Evolutionary conservation across 108 stramenopile species (phyloP).

Genomic region (Cyclotella atomus): DNA sequence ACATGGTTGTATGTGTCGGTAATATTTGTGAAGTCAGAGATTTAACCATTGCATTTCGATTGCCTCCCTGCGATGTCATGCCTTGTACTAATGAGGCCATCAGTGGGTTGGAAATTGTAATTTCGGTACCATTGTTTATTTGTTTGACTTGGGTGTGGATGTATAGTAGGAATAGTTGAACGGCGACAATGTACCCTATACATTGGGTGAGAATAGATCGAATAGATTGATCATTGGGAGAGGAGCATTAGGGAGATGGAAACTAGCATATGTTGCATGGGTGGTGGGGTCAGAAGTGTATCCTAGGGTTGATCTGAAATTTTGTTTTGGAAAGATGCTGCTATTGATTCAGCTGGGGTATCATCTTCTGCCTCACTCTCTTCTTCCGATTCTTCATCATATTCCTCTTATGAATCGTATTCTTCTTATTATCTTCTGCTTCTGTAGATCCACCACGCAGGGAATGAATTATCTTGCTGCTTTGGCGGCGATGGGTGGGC

Average conservation of each 20-base stretch:
- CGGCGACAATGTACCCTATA: constrained; percentile 54
- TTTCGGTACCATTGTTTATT: constrained; percentile 67
- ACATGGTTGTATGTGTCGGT: constrained; percentile 63
- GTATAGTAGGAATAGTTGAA: constrained; percentile 76
- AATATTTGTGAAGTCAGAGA: constrained; percentile 73
- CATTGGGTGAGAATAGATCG: constrained; percentile 55
- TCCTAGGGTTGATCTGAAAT: constrained; percentile 20
- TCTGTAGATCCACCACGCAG: constrained; percentile 1
- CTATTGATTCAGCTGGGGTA: constrained; percentile 7
- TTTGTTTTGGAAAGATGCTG: constrained; percentile 29
- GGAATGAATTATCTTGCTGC: not conserved
- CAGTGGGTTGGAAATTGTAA: constrained; percentile 61
- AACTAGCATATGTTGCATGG: constrained; percentile 37
- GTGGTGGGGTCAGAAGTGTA: constrained; percentile 40
- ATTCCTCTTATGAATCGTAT: constrained; percentile 19
- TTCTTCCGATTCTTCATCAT: constrained; percentile 17
- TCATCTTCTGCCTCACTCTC: constrained; percentile 12
- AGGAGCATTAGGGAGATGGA: constrained; percentile 70
- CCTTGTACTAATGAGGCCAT: constrained; percentile 33
- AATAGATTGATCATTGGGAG: constrained; percentile 52
- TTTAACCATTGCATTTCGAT: constrained; percentile 63
- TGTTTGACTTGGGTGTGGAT: constrained; percentile 60
- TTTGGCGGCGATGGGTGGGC: not conserved
- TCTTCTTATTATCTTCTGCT: constrained; percentile 18
- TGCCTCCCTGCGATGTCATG: not conserved